Base-by-base conservation (phyloP, 345 rosid species). In the Eucalyptus regnans region DNA sequence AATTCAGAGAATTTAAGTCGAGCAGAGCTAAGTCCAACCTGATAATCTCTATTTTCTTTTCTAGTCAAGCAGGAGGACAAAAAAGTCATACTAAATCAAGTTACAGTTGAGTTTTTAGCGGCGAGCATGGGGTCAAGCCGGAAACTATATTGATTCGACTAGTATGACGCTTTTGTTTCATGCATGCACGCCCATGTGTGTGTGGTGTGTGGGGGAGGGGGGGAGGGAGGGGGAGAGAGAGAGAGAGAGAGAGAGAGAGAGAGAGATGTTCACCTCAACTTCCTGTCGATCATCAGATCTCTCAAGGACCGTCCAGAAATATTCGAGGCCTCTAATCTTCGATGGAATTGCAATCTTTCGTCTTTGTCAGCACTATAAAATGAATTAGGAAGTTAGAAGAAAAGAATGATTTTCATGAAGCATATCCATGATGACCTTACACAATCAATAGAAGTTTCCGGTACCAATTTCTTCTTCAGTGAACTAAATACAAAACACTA, bases 321-420 rank as follows among this genome's bases (percentile, higher is more conserved):
- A 91, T 95, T 96, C 85, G 99, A 91, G 91, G 91, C 95, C 50
- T 96, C 99, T 89, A 92, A 87, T 93, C 93, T 96, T 90, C 92
- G 91, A 86, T 92, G 96, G 91, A 94, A 93, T 87, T 91, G 95
- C 88, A 93, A 92, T 92, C 87, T 94, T 86, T 96, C 98, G 88
- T 96, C 97, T 90, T 94, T 98, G 92, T 97, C 99, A 93, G 94
- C 95, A 91, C 99, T 97, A 94, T 91, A 81, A 84, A 86, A 92
- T 48, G 91, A 41, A 76, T 76, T 3, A 15, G 29, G 29, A 88
- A 88, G 85, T 48, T 88, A 90, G 50, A 89, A 87, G 52, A 86
- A 90, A 71, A 88, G 88, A 62, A 50, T n/a, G 49, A 89, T 88
- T 68, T 87, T 66, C 87, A 66, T 76, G 44, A 66, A 62, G 48